Percentiles rank a stretch among this genome's conserved stretches.
Conservation (phyloP, 2,329 filamentous ascomycete genomes). For the Diaporthe capsici region DNA sequence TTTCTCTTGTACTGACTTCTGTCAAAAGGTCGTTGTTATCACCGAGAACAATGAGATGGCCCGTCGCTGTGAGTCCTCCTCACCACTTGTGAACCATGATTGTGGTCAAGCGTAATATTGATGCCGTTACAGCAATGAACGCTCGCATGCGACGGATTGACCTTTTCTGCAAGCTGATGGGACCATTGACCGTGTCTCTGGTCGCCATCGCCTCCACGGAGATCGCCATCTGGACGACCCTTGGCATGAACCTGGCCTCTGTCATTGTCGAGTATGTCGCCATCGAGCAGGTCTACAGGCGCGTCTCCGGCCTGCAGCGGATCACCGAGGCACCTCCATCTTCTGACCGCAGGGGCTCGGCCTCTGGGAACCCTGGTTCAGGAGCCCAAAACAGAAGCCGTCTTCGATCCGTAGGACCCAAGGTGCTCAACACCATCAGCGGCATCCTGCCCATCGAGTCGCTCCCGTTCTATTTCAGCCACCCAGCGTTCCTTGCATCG, state of each 20-base stretch:
- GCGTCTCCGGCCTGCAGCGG: slow-evolving; percentile 43
- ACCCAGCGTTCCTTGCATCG: slow-evolving; percentile 72
- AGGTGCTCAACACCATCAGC: slow-evolving; percentile 19
- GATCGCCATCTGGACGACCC: slow-evolving; percentile 61
- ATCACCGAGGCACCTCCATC: neutral
- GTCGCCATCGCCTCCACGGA: slow-evolving; percentile 61
- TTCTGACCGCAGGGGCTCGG: neutral
- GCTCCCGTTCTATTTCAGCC: slow-evolving; percentile 62
- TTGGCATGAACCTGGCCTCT: slow-evolving; percentile 62
- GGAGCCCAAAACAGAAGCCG: neutral
- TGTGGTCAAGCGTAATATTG: neutral
- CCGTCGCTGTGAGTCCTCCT: slow-evolving; percentile 41
- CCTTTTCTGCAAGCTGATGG: slow-evolving; percentile 69
- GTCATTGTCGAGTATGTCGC: slow-evolving; percentile 64
- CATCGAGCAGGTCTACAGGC: slow-evolving; percentile 57
- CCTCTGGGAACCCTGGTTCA: neutral
- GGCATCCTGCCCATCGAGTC: slow-evolving; percentile 47
- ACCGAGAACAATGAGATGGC: slow-evolving; percentile 55
- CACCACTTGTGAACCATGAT: too few relatives aligned
- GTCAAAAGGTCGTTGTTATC: slow-evolving; percentile 60
- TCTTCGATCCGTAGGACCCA: neutral
- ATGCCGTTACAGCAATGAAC: slow-evolving; percentile 57
- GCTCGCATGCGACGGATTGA: slow-evolving; percentile 71
- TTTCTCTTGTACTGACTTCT: slow-evolving; percentile 41
- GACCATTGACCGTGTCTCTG: slow-evolving; percentile 65